Evolutionary conservation across 1,284 basidiomycete species (phyloP), one percentile per base, ranked within the genome.

Genomic region (Fomitopsis schrenkii): DNA sequence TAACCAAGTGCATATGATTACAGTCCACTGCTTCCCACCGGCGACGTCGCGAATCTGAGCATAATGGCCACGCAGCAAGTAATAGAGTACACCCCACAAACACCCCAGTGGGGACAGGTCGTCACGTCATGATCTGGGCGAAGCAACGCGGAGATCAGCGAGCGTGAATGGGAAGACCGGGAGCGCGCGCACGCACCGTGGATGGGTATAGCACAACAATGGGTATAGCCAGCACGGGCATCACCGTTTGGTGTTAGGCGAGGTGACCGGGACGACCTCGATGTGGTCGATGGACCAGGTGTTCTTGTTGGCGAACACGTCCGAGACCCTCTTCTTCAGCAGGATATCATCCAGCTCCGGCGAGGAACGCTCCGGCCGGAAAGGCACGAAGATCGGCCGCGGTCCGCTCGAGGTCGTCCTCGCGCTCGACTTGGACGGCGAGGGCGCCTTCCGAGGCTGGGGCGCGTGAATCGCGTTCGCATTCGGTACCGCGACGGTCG

Each of bases 261-360:
- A 42, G 45, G 62, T 53, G 35, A 46, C 40, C 33, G 64, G 57
- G 10, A 66, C 54, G 55, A 69, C 58, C 17, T 59, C 56, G 36
- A 67, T 63, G 57, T 67, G 67, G 68, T 74, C 72, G 63, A 74
- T 72, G 61, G 68, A 70, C 73, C 75, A 76, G 50, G 71, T 68
- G 59, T 69, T 64, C 68, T 74, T 74, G 67, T 71, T 71, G 56
- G 68, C 59, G 62, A 74, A 65, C 35, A 67, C 70, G 61, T 74
- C 72, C 59, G 67, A 63, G 62, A 71, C 63, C 62, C 73, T 74
- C 69, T 82, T 84, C 75, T 81, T 84, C 72, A 78, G 77, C 62
- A 86, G 72, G 59, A 85, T 75, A 64, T 79, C 78, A 60, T 74
- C 79, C 58, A 86, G 75, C 64, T 86, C 84, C 56, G 85, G 85